These are phyloP conservation scores for Jasminum sambac DNA, from an alignment of 257 asterid species.

Conservation along the genomic window DNA sequence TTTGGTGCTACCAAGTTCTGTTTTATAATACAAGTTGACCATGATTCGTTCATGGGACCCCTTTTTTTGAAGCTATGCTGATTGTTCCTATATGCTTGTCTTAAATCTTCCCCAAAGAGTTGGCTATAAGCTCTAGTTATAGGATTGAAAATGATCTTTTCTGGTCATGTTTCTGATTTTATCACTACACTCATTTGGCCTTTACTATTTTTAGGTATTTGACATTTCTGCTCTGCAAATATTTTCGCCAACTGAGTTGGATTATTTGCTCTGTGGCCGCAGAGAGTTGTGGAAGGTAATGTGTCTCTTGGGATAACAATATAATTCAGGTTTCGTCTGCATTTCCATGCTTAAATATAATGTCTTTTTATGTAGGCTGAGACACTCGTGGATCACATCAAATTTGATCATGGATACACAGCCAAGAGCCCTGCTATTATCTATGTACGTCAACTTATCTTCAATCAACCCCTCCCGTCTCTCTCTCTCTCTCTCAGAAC, in stretches of 20 bases:
- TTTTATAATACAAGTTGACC: not conserved
- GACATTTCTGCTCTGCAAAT: conserved; percentile 85
- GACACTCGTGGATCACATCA: conserved; percentile 85
- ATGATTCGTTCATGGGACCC: not conserved
- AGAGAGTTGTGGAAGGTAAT: conserved; percentile 95
- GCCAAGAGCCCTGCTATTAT: conserved; percentile 91
- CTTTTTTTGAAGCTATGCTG: not conserved
- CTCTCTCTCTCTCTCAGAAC: too few species aligned
- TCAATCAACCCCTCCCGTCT: too few species aligned
- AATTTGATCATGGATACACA: conserved; percentile 97
- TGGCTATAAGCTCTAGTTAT: not conserved
- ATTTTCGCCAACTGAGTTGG: conserved; percentile 90
- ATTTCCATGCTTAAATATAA: conserved; percentile 17
- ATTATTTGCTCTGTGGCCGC: conserved; percentile 93
- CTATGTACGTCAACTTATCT: conserved; percentile 47
- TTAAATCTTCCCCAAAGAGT: not conserved
- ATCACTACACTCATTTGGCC: not conserved
- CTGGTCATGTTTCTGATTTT: not conserved
- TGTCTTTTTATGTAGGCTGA: conserved; percentile 64
- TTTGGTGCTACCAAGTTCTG: not conserved
- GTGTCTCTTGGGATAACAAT: conserved; percentile 17
- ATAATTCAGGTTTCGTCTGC: conserved; percentile 12
- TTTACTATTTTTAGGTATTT: conserved; percentile 60
- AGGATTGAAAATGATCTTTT: not conserved
- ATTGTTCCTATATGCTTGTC: not conserved